Percentiles rank a stretch among this genome's conserved stretches.
These are phyloP conservation scores for Aspergillus sp. DNA, from an alignment of 2,329 filamentous ascomycete genomes.

Conservation along the genomic window DNA sequence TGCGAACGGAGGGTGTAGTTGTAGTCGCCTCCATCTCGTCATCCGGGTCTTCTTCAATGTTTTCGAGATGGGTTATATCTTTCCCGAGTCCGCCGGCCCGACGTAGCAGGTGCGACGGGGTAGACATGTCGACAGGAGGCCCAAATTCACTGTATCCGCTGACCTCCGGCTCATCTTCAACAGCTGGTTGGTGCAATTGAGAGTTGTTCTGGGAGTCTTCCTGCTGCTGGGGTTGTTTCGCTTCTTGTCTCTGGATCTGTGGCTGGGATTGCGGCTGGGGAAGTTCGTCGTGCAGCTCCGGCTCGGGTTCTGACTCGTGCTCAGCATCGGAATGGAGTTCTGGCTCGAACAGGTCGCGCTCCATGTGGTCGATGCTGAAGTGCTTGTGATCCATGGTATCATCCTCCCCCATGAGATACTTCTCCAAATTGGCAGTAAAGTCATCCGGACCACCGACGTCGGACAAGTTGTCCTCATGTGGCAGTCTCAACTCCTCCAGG, in stretches of 20 bases:
- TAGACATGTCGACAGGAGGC: slow-evolving; percentile 47
- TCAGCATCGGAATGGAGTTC: slow-evolving; percentile 13
- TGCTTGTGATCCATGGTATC: slow-evolving; percentile 21
- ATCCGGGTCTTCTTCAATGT: slow-evolving; percentile 39
- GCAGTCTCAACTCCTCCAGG: slow-evolving; percentile 27
- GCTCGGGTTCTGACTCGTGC: slow-evolving; percentile 12
- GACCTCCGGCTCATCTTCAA: slow-evolving; percentile 35
- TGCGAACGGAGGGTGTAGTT: slow-evolving; percentile 32
- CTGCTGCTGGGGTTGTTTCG: slow-evolving; percentile 8
- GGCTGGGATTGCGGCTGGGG: slow-evolving; percentile 2
- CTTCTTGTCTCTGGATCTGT: not conserved
- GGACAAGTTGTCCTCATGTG: slow-evolving; percentile 35
- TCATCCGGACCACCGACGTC: slow-evolving; percentile 46
- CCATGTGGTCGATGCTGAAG: not conserved
- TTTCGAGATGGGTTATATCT: slow-evolving; percentile 39
- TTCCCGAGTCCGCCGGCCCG: slow-evolving; percentile 28
- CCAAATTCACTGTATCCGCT: slow-evolving; percentile 46
- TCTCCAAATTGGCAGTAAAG: slow-evolving; percentile 46
- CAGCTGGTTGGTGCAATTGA: slow-evolving; percentile 27
- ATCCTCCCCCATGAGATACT: slow-evolving; percentile 39
- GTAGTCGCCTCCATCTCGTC: slow-evolving; percentile 23
- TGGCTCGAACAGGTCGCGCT: slow-evolving; percentile 2
- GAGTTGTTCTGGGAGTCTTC: slow-evolving; percentile 23
- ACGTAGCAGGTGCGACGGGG: slow-evolving; percentile 44
- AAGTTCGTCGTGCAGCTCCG: slow-evolving; percentile 13